Percentiles rank a stretch among this genome's conserved stretches.
phyloP scores from a whole-genome alignment of 345 rosid species.

The Gossypium bickii region DNA sequence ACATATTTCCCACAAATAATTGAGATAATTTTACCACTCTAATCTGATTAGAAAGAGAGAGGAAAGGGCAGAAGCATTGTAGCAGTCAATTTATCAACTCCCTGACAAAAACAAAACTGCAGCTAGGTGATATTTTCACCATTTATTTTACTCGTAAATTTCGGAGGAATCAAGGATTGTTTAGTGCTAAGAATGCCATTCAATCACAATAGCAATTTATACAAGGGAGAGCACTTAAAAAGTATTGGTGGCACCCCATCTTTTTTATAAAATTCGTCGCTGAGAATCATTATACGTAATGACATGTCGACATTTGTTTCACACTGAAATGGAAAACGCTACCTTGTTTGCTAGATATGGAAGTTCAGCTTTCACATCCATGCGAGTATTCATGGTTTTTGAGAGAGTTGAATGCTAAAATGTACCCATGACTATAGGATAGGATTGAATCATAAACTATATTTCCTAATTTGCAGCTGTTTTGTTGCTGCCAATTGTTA shows the following conservation, averaged over 20 bases:
- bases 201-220: slow-evolving; percentile 13
- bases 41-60: background rate
- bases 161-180: background rate
- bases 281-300: slow-evolving; percentile 26
- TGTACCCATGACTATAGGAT: background rate
- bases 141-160: background rate
- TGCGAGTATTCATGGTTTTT: background rate
- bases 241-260: slow-evolving; percentile 14
- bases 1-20: background rate
- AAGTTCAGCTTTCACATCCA: background rate
- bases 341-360: slow-evolving; percentile 16
- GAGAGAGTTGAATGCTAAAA: background rate
- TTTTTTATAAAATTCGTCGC: slow-evolving; percentile 3
- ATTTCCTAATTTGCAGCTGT: background rate
- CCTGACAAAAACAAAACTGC: background rate
- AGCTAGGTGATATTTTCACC: background rate
- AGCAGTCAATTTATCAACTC: background rate
- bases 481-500: background rate
- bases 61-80: background rate
- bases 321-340: slow-evolving; percentile 12
- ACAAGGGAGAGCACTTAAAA: background rate
- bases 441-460: background rate
- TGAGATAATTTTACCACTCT: background rate
- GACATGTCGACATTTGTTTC: slow-evolving; percentile 17
- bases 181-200: slow-evolving; percentile 13